Percentiles rank a stretch among this genome's conserved stretches.
These are phyloP conservation scores for Phytopythium mirpurense DNA, from an alignment of 352 stramenopile species.

Conservation along the genomic window DNA sequence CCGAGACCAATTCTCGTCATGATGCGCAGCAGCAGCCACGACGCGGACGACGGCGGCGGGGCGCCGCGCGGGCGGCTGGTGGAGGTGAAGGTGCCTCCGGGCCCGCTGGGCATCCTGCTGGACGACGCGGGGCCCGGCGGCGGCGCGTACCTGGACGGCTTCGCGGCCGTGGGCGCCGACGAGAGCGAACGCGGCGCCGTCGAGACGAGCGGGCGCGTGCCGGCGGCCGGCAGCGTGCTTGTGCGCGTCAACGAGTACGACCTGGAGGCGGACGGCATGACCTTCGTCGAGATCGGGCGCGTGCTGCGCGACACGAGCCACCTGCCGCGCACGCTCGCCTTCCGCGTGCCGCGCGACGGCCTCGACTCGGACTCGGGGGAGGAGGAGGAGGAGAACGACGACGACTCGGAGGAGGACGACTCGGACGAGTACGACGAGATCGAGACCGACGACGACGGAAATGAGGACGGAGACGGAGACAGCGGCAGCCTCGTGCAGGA, in stretches of 20 bases:
- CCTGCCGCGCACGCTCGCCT: conserved; percentile 39
- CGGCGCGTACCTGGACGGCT: conserved; percentile 55
- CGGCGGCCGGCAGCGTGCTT: conserved; percentile 34
- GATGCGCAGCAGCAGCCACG: conserved; percentile 6
- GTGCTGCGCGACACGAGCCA: conserved; percentile 54
- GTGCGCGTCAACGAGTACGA: conserved; percentile 62
- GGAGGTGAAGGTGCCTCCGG: conserved; percentile 42
- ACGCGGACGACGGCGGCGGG: neutral
- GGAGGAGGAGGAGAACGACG: conserved; percentile 3
- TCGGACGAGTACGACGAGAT: conserved; percentile 7
- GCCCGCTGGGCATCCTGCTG: conserved; percentile 65
- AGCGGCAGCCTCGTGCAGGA: conserved; percentile 3
- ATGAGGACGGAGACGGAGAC: neutral
- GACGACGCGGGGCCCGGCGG: conserved; percentile 21
- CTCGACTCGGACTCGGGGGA: conserved; percentile 9
- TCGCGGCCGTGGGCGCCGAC: conserved; percentile 37
- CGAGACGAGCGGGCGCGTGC: conserved; percentile 34
- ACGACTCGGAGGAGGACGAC: conserved; percentile 10
- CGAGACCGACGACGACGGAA: conserved; percentile 3
- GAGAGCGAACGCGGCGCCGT: conserved; percentile 33
- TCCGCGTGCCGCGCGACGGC: conserved; percentile 25
- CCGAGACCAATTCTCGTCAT: too few species aligned
- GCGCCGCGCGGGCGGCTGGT: conserved; percentile 15
- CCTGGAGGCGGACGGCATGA: conserved; percentile 34
- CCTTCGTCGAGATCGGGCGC: conserved; percentile 45